phyloP scores from a whole-genome alignment of 225 moss, liverwort and hornwort species.

The Antitrichia curtipendula region DNA sequence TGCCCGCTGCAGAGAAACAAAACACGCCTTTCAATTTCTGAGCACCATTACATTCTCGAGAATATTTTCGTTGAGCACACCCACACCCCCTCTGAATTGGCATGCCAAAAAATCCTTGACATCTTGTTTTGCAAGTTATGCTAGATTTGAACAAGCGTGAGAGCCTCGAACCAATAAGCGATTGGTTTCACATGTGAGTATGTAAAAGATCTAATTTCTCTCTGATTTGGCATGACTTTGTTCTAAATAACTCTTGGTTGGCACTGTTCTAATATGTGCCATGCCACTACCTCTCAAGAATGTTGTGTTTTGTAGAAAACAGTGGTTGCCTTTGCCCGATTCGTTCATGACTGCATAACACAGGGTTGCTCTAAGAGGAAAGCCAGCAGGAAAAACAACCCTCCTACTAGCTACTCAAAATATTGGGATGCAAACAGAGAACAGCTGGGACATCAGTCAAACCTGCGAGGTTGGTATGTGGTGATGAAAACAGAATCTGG shows the following conservation, averaged over 20 bases:
- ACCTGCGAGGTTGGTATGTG: constrained; percentile 77
- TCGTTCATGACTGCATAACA: neutral
- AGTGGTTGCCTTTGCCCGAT: neutral
- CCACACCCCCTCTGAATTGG: neutral
- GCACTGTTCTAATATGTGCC: neutral
- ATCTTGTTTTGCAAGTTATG: neutral
- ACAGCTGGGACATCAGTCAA: neutral
- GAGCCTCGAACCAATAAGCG: neutral
- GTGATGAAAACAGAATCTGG: constrained; percentile 63
- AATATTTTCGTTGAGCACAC: neutral
- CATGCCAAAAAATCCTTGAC: neutral
- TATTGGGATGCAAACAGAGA: neutral
- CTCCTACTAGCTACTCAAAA: neutral
- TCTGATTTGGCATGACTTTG: neutral
- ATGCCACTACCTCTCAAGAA: neutral
- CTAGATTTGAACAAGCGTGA: neutral
- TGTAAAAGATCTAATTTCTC: too few relatives aligned
- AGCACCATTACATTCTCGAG: neutral
- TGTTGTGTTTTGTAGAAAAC: neutral
- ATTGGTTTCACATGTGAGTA: neutral
- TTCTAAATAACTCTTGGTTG: neutral
- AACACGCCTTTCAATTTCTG: neutral
- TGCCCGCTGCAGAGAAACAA: constrained; percentile 43
- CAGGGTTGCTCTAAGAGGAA: neutral
- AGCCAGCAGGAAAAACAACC: neutral